A percentile compares a stretch with the other conserved stretches of the same genome.
These are phyloP conservation scores for Aureobasidium leucospermi DNA, from an alignment of 2,329 filamentous ascomycete species.

Conservation along the genomic window DNA sequence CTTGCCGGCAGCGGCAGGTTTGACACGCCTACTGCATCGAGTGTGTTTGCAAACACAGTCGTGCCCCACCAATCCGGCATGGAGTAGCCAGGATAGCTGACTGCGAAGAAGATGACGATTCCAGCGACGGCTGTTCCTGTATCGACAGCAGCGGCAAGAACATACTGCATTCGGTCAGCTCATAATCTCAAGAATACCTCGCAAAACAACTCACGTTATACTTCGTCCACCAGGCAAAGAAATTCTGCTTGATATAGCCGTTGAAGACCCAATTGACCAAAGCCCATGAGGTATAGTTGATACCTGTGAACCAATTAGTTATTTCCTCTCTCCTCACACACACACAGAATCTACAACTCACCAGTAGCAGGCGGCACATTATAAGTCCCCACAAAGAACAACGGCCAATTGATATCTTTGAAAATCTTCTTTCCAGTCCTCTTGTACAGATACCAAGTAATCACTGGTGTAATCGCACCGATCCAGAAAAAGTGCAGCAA, in stretches of 20 bases:
- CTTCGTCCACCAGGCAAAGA: slow-evolving; percentile 74
- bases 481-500: slow-evolving; percentile 48
- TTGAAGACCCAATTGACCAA: slow-evolving; percentile 85
- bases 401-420: slow-evolving; percentile 42
- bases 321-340: background rate
- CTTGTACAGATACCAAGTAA: slow-evolving; percentile 38
- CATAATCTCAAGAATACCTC: slow-evolving; percentile 28
- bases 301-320: slow-evolving; percentile 40
- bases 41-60: slow-evolving; percentile 28
- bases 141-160: slow-evolving; percentile 38
- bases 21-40: slow-evolving; percentile 32
- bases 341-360: background rate
- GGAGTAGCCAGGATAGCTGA: slow-evolving; percentile 34
- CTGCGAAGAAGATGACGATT: slow-evolving; percentile 39
- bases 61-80: slow-evolving; percentile 28
- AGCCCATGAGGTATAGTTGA: slow-evolving; percentile 86
- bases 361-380: slow-evolving; percentile 59
- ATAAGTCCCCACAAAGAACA: slow-evolving; percentile 68
- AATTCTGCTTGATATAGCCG: slow-evolving; percentile 60
- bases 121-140: slow-evolving; percentile 36
- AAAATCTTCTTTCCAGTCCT: slow-evolving; percentile 23
- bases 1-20: slow-evolving; percentile 48
- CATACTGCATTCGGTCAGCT: slow-evolving; percentile 25
- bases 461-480: slow-evolving; percentile 35
- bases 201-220: slow-evolving; percentile 76